phyloP scores from a whole-genome alignment of 1,284 basidiomycete species.

The Cryptococcus amylolentus region DNA sequence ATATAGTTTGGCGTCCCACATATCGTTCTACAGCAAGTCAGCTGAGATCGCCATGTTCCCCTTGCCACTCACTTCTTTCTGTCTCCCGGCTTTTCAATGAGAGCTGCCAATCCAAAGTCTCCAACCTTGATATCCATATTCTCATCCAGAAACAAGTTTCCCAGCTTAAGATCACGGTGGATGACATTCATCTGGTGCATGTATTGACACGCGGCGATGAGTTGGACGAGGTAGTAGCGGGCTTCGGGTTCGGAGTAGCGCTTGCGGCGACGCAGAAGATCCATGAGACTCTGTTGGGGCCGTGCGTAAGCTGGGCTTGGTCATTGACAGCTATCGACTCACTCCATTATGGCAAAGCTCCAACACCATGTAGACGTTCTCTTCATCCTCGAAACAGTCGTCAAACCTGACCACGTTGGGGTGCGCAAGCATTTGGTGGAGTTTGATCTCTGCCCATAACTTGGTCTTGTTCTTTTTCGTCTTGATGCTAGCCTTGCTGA shows the following conservation, averaged over 20 bases:
- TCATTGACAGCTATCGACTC: slow-evolving; percentile 21
- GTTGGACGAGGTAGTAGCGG: slow-evolving; percentile 87
- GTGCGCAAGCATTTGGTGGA: slow-evolving; percentile 85
- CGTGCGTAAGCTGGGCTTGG: background rate
- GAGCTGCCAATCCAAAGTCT: slow-evolving; percentile 93
- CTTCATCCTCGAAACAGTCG: slow-evolving; percentile 92
- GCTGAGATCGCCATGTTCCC: slow-evolving; percentile 1
- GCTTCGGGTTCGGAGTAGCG: slow-evolving; percentile 90
- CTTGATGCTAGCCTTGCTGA: slow-evolving; percentile 75
- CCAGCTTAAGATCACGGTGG: slow-evolving; percentile 92
- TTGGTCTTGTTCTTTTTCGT: slow-evolving; percentile 91
- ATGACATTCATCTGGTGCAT: slow-evolving; percentile 95
- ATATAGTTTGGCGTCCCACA: slow-evolving; percentile 99
- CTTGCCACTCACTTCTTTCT: slow-evolving; percentile 69
- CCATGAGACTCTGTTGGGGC: slow-evolving; percentile 63
- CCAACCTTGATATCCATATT: slow-evolving; percentile 96
- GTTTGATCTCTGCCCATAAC: slow-evolving; percentile 98
- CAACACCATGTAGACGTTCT: slow-evolving; percentile 95
- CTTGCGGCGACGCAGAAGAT: slow-evolving; percentile 81
- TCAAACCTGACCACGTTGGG: slow-evolving; percentile 90
- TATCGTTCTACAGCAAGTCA: slow-evolving; percentile 61
- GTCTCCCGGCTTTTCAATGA: slow-evolving; percentile 94
- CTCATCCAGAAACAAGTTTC: slow-evolving; percentile 88
- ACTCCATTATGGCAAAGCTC: slow-evolving; percentile 85
- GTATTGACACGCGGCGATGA: slow-evolving; percentile 92